A percentile compares a stretch with the other conserved stretches of the same genome.
Evolutionary conservation across 768 basidiomycete species (phyloP).

Genomic region (Sporobolomyces phaffii): DNA sequence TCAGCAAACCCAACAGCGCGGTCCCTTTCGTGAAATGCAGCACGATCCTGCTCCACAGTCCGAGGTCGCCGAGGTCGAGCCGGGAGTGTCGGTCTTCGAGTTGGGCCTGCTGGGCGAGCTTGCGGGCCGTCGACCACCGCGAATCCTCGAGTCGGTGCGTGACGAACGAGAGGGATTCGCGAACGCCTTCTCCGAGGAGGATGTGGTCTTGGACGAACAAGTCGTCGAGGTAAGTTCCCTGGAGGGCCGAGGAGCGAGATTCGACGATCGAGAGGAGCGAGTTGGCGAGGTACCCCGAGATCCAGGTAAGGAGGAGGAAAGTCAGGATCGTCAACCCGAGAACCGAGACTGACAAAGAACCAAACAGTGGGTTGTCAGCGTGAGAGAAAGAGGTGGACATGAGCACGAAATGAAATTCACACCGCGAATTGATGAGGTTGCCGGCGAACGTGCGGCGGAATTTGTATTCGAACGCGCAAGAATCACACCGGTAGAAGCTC

Average conservation of each 20-base stretch:
- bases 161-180: constrained; percentile 32
- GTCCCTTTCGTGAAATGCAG: constrained; percentile 23
- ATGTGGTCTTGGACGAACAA: constrained; percentile 30
- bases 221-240: not conserved
- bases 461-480: constrained; percentile 8
- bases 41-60: not conserved
- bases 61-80: not conserved
- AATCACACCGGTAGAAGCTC: constrained; percentile 19
- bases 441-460: constrained; percentile 10
- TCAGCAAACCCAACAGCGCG: constrained; percentile 9
- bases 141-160: constrained; percentile 10
- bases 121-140: not conserved
- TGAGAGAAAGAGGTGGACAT: too few species aligned
- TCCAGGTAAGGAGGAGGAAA: constrained; percentile 19
- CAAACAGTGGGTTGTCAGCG: too few species aligned
- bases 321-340: not conserved
- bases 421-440: not conserved
- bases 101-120: constrained; percentile 1
- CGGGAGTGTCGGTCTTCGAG: not conserved
- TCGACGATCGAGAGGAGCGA: constrained; percentile 24
- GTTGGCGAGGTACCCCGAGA: constrained; percentile 34
- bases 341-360: constrained; percentile 30
- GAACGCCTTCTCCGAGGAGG: constrained; percentile 30
- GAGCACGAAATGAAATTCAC: not conserved
- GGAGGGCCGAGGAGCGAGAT: not conserved